Percentiles rank a stretch among this genome's conserved stretches.
These are phyloP conservation scores for Sherardia arvensis DNA, from an alignment of 257 asterid species.

Conservation along the genomic window DNA sequence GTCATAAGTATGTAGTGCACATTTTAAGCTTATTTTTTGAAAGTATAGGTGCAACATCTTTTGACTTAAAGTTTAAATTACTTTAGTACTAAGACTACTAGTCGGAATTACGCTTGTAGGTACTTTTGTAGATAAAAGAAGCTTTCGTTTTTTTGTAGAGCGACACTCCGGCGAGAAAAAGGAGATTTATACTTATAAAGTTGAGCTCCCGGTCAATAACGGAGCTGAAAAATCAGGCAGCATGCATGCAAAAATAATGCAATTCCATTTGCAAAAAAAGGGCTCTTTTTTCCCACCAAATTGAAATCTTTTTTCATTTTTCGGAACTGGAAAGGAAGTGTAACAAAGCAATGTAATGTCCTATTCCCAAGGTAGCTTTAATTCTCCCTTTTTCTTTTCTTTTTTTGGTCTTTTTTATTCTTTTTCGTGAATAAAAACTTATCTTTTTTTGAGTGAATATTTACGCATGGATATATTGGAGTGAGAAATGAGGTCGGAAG, in stretches of 20 bases:
- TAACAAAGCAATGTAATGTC: not conserved
- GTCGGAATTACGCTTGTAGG: not conserved
- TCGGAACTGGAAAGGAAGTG: not conserved
- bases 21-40: too few relatives aligned
- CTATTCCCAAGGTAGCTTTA: constrained; percentile 7
- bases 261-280: not conserved
- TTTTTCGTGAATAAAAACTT: constrained; percentile 10
- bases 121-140: not conserved
- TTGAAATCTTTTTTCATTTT: not conserved
- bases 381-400: constrained; percentile 5
- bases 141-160: not conserved
- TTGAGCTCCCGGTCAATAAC: not conserved
- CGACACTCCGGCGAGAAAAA: not conserved
- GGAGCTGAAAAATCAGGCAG: not conserved
- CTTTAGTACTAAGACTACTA: not conserved
- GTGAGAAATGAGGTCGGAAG: constrained; percentile 22
- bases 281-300: too few relatives aligned
- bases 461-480: not conserved
- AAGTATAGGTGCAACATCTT: not conserved
- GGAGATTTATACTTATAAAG: not conserved
- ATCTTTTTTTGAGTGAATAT: not conserved
- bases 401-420: not conserved
- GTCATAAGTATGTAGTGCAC: too few relatives aligned
- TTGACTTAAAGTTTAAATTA: not conserved
- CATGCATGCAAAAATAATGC: constrained; percentile 7